Evolutionary conservation across 164 flowering plant species (phyloP), one percentile per base, ranked within the genome.

Genomic region (Dillenia suffruticosa): DNA sequence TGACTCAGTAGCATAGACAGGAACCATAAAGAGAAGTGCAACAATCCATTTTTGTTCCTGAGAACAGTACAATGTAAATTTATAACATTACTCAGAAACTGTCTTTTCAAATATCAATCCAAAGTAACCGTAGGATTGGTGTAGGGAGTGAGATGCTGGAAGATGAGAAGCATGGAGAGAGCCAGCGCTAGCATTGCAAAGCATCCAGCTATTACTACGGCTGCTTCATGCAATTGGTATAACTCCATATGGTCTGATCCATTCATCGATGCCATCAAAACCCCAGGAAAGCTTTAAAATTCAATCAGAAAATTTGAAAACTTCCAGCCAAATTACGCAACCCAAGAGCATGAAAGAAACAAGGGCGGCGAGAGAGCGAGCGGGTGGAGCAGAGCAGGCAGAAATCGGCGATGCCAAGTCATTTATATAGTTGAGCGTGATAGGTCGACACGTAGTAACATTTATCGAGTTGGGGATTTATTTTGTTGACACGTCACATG

Each of bases 11-110:
- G 96, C 91, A 77, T 88, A 92, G 59, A 87, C 82, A 9, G 98
- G 96, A 70, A 90, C 96, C 88, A 92, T 86, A 69, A 90, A 79
- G 55, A 92, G 44, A 70, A 92, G 78, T 1, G 77, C 92, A 59
- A 90, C 89, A 19, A 92, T 76, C 98, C 96, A 90, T 69, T 88
- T 88, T 63, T 90, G 88, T 57, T 84, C 86, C 89, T 84, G 81
- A 12, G 68, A 70, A 66, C 3, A 65, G 44, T 26, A 17, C 58
- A 58, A 46, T 9, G 44, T 9, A 49, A 19, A 13, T 26, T 26
- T 26, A 26, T 26, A 2, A 5, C 40, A 26, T 26, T 2, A 26
- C 40, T 26, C 40, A 26, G n/a, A 26, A 26, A 26, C 40, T 26
- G 40, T 26, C 3, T 26, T 26, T 26, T n/a, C 40, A 26, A 26